Evolutionary conservation across 2,329 filamentous ascomycete genomes (phyloP).

Genomic region (Trichoderma breve): DNA sequence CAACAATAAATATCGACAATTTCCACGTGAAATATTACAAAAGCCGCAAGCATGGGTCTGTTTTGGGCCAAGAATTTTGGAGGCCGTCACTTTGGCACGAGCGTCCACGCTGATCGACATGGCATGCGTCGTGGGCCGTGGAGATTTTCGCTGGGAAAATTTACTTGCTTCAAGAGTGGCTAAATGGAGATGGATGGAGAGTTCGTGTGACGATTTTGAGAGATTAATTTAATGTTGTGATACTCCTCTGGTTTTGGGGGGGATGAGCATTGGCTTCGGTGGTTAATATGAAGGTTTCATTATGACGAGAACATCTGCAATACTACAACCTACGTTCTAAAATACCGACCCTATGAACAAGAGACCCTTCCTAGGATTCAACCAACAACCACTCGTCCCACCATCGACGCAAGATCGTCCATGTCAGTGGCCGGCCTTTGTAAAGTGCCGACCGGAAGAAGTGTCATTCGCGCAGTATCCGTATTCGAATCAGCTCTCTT

Average conservation of each 20-base stretch:
- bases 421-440: background rate
- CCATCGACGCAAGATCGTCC: background rate
- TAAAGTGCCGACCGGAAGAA: too few species aligned
- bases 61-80: constrained; percentile 49
- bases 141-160: constrained; percentile 49
- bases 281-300: background rate
- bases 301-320: background rate
- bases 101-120: constrained; percentile 44
- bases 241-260: background rate
- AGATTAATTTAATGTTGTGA: background rate
- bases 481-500: background rate
- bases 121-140: constrained; percentile 51
- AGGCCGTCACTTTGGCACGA: constrained; percentile 50
- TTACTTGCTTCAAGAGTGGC: constrained; percentile 48
- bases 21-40: background rate
- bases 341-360: background rate
- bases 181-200: background rate
- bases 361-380: background rate
- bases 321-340: background rate
- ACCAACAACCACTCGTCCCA: background rate
- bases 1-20: background rate
- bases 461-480: background rate
- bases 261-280: background rate
- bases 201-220: background rate
- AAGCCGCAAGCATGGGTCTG: constrained; percentile 41